Evolutionary conservation across 495 filamentous ascomycete species (phyloP), one percentile per base, ranked within the genome.

Genomic region (Podospora pseudopauciseta): DNA sequence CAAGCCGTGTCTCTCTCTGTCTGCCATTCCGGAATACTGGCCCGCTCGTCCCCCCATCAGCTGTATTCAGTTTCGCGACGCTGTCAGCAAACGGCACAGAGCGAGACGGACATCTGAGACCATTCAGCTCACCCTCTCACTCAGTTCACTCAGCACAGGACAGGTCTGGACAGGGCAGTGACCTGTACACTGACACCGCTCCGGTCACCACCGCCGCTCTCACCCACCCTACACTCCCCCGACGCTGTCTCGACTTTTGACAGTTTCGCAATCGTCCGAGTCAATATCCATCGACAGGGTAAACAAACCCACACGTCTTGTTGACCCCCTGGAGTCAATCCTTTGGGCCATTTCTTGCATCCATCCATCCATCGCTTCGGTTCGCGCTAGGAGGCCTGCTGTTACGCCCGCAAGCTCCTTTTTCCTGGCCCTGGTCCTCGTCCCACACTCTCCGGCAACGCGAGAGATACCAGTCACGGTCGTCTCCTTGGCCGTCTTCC

Each of bases 371-470:
- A 60, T 64, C 70, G 68, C 59, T 65, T 70, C 65, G 70, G 71
- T 63, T 68, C 71, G 39, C 71, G 71, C 71, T 70, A 70, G 64
- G 64, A 62, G 34, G 65, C 65, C 56, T 67, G 60, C 39, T 59
- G 65, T 64, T 23, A 66, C 60, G 65, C 64, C 55, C 60, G 27
- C 64, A 16, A 64, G 30, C 68, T 67, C 69, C 69, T 58, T 67
- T 67, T 67, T 66, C 28, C 54, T 27, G 64, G 60, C 67, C 66
- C 70, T 55, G 53, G 66, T 65, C 63, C 61, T 65, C 62, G 62
- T 64, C 27, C 34, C 63, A 57, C 63, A 55, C 63, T 71, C 57
- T 66, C 30, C 66, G 66, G 63, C 66, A 71, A 71, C 71, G 64
- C 68, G 57, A 64, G 49, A 60, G 30, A 68, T 61, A 63, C 60